These are phyloP conservation scores for Suhomyces sp. DNA, from an alignment of 805 yeast species.

Conservation along the genomic window DNA sequence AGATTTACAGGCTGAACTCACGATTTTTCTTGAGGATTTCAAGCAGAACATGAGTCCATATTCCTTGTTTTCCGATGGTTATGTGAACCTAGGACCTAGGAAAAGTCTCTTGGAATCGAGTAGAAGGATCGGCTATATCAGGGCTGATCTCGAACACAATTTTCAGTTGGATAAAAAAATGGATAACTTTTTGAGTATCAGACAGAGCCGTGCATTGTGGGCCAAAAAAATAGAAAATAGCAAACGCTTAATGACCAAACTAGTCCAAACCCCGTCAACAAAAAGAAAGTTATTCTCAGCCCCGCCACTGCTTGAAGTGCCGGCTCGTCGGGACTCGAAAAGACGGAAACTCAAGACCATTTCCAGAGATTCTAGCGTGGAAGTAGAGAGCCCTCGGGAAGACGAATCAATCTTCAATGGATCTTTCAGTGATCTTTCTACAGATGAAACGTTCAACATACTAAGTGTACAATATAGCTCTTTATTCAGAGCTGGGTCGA, in stretches of 20 bases:
- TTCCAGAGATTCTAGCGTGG: background rate
- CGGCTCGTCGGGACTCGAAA: background rate
- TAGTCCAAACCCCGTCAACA: background rate
- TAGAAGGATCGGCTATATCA: background rate
- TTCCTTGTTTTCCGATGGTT: background rate
- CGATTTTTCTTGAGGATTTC: background rate
- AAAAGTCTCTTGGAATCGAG: background rate
- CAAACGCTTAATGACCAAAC: background rate
- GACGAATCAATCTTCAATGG: background rate
- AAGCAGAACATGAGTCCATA: background rate
- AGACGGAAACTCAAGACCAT: background rate
- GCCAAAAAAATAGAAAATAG: background rate
- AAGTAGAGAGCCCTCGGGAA: background rate
- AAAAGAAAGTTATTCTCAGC: background rate
- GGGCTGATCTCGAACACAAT: background rate
- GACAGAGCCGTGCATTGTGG: constrained; percentile 4
- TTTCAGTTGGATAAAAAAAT: constrained; percentile 5
- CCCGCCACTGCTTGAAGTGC: background rate
- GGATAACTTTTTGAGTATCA: constrained; percentile 7
- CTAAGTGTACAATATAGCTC: constrained; percentile 20
- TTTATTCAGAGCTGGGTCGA: constrained; percentile 22
- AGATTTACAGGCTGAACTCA: background rate
- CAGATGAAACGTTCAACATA: constrained; percentile 9
- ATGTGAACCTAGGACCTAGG: background rate
- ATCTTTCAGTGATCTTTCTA: background rate